phyloP scores from a whole-genome alignment of 345 rosid species.

The Corymbia maculata region DNA sequence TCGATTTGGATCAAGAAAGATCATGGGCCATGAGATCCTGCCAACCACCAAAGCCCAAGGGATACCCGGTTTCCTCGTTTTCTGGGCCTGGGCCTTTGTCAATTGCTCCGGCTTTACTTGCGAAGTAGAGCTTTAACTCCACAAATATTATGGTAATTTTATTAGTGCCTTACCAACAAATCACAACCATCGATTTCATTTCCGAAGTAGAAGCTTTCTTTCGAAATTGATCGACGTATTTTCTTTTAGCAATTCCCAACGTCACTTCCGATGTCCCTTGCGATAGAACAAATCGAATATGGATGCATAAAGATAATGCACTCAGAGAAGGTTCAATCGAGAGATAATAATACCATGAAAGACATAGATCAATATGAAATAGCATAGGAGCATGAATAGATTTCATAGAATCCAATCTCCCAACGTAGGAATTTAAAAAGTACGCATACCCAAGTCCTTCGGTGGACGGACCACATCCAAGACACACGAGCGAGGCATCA shows the following conservation, averaged over 20 bases:
- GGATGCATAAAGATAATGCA: not conserved
- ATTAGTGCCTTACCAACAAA: not conserved
- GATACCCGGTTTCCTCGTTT: not conserved
- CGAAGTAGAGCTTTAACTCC: not conserved
- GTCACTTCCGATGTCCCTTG: not conserved
- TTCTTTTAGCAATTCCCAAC: not conserved
- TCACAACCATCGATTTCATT: not conserved
- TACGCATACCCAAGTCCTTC: not conserved
- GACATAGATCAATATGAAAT: not conserved
- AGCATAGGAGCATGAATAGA: not conserved
- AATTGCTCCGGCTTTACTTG: not conserved
- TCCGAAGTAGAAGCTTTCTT: not conserved
- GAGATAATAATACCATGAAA: not conserved
- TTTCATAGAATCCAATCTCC: not conserved
- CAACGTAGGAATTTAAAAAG: not conserved
- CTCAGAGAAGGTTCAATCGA: accelerated
- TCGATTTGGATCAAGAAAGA: not conserved
- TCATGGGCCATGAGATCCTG: not conserved
- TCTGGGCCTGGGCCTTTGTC: not conserved
- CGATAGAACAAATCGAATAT: accelerated
- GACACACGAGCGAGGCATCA: not conserved
- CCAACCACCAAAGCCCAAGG: not conserved
- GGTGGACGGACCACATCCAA: not conserved
- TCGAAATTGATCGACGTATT: not conserved
- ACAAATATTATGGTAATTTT: not conserved